Base-by-base conservation (phyloP, 495 filamentous ascomycete genomes). In the Letharia columbiana region DNA sequence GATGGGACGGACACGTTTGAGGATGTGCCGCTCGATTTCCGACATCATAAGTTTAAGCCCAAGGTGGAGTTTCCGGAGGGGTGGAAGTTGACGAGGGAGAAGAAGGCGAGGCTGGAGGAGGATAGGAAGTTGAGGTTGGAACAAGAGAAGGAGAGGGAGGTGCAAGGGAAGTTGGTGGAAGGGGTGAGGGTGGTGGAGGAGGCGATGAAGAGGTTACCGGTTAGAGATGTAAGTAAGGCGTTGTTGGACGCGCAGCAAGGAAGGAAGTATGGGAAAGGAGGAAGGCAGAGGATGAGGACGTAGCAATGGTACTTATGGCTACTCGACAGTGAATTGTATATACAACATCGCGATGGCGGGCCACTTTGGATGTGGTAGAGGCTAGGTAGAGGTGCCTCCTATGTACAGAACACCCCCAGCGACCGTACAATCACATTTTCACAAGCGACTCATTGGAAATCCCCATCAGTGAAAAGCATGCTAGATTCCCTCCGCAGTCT, bases 1-100 rank as follows among this genome's bases (percentile, higher is more conserved):
- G 87, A 96, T 71, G 74, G 76, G 1, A 84, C 79, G 42, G 94
- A 98, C 69, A 86, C 83, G 50, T 97, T 96, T 70, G 84, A 86
- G 64, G 93, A 99, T 74, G 77, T 99, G 28, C 93, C 95, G 15
- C 81, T 98, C 17, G 93, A 98, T 73, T 89, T 90, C 44, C 84
- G 94, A 70, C 93, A 98, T 74, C 87, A 95, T 76, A 87, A 84
- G 71, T 81, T 82, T 62, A 92, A 89, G 77, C 62, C 66, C 52
- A 83, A 83, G 70, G 81, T 80, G 41, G 82, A 77, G 64, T 98
- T 96, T 78, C 94, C 94, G 2, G 80, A 84, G 66, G 81, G 84
- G 63, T 98, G 94, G 94, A 81, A 79, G 50, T 78, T 97, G 84
- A 91, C 86, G 8, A 78, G 84, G 64, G 81, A 86, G 76, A 82